Evolutionary conservation across 352 stramenopile genomes (phyloP).

Genomic region (Hyaloperonospora arabidopsidis): DNA sequence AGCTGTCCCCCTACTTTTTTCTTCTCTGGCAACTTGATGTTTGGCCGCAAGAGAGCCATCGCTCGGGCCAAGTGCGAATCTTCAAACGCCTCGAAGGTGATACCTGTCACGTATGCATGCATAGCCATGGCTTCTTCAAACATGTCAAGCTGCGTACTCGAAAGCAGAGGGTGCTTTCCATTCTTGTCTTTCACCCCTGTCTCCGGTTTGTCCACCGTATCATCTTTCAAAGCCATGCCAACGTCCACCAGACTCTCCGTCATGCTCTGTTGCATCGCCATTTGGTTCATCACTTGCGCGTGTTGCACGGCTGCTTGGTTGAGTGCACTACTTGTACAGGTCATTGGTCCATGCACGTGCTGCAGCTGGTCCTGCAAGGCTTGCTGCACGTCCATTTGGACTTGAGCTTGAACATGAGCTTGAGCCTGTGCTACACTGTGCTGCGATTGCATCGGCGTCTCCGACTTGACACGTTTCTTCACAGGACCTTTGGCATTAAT

Average conservation of each 20-base stretch:
- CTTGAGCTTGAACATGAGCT: slow-evolving; percentile 11
- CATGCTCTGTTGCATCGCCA: slow-evolving; percentile 70
- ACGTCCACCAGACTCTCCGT: slow-evolving; percentile 58
- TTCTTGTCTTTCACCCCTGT: slow-evolving; percentile 33
- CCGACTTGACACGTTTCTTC: slow-evolving; percentile 57
- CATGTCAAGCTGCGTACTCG: slow-evolving; percentile 57
- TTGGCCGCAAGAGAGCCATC: slow-evolving; percentile 46
- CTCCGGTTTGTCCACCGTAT: slow-evolving; percentile 15
- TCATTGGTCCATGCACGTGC: slow-evolving; percentile 15
- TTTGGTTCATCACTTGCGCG: slow-evolving; percentile 61
- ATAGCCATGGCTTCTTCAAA: slow-evolving; percentile 76
- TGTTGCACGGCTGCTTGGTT: slow-evolving; percentile 53
- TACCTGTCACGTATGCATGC: slow-evolving; percentile 74
- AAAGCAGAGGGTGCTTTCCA: slow-evolving; percentile 40
- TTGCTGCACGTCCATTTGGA: slow-evolving; percentile 7
- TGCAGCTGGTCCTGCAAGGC: slow-evolving; percentile 16
- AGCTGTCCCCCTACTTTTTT: slow-evolving; percentile 61
- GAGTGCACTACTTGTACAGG: slow-evolving; percentile 24
- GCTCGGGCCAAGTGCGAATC: slow-evolving; percentile 63
- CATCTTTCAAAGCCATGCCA: slow-evolving; percentile 40
- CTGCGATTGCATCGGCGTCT: neutral
- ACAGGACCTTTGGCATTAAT: slow-evolving; percentile 54
- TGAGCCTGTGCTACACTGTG: slow-evolving; percentile 4
- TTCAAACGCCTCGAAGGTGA: slow-evolving; percentile 68
- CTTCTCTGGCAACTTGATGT: slow-evolving; percentile 58